A percentile compares a stretch with the other conserved stretches of the same genome.
Conservation (phyloP, 805 yeast species). For the Blastobotrys americana region DNA sequence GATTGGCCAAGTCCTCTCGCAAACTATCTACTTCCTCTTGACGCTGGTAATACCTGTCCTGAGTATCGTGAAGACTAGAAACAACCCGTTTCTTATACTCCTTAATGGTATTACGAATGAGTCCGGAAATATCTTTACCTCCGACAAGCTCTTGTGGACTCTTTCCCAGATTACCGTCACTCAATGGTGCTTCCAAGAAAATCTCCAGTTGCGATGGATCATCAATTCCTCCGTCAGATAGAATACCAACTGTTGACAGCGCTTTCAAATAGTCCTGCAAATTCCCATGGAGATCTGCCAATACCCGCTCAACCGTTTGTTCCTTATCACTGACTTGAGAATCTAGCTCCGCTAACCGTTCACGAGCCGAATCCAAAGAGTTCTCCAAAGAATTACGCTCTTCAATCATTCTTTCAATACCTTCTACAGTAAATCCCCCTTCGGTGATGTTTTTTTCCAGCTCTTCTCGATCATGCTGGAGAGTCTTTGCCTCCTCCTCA, state of each 20-base stretch:
- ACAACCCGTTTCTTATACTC: conserved; percentile 35
- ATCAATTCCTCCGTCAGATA: conserved; percentile 10
- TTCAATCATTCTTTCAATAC: conserved; percentile 54
- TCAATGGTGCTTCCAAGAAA: conserved; percentile 33
- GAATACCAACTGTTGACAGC: conserved; percentile 42
- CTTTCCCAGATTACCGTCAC: conserved; percentile 41
- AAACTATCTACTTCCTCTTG: conserved; percentile 55
- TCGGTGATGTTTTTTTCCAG: conserved; percentile 38
- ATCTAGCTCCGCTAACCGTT: conserved; percentile 41
- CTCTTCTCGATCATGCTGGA: conserved; percentile 38
- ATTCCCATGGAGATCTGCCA: conserved; percentile 45
- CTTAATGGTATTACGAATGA: conserved; percentile 33
- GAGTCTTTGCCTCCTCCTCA: conserved; percentile 36
- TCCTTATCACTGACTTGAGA: conserved; percentile 45
- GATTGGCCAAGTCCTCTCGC: conserved; percentile 49
- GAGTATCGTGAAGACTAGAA: conserved; percentile 40
- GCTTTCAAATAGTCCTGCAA: conserved; percentile 51
- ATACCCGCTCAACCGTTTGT: conserved; percentile 41
- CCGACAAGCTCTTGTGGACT: conserved; percentile 37
- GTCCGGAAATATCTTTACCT: conserved; percentile 35
- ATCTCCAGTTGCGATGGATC: conserved; percentile 34
- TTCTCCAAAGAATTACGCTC: conserved; percentile 55
- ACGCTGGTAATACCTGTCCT: conserved; percentile 50
- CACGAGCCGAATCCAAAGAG: conserved; percentile 41
- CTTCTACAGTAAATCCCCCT: conserved; percentile 55